Conservation (phyloP, 129 eudicot species). For the Tagetes patula region DNA sequence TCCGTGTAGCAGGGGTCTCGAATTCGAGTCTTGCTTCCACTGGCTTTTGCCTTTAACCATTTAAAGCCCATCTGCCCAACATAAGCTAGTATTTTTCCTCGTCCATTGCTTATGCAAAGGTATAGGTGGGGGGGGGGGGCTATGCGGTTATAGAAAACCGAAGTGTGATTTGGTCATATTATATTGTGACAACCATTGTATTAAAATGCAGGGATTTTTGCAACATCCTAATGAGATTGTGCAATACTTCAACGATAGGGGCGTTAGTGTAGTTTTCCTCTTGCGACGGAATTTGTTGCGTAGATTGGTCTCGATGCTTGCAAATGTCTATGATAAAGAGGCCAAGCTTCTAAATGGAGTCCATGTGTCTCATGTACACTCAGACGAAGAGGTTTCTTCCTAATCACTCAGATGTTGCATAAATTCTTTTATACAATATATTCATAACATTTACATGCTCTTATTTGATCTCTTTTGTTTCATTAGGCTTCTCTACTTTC, state of each 20-base stretch:
- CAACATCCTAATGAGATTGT: conserved; percentile 54
- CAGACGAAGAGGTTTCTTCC: conserved; percentile 80
- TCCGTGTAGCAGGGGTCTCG: not conserved
- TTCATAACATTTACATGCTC: too few species aligned
- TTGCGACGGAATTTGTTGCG: conserved; percentile 71
- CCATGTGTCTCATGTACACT: conserved; percentile 87
- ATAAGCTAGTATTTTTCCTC: too few species aligned
- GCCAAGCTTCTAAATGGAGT: conserved; percentile 72
- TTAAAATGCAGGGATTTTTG: conserved; percentile 56
- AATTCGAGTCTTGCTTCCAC: not conserved
- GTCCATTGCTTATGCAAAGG: not conserved
- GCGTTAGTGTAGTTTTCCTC: conserved; percentile 62
- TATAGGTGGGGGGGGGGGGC: not conserved
- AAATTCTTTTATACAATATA: too few species aligned
- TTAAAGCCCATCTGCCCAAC: too few species aligned
- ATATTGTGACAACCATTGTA: not conserved
- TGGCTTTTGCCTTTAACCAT: too few species aligned
- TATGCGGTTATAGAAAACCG: not conserved
- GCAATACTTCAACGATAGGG: conserved; percentile 60
- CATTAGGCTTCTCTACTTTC: conserved; percentile 88
- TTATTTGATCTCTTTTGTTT: not conserved
- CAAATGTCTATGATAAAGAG: conserved; percentile 63
- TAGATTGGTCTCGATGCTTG: conserved; percentile 72
- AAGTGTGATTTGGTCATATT: not conserved
- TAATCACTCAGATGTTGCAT: not conserved